Base-by-base conservation (phyloP, 1,139 yeast species). In the Pichia sp. region DNA sequence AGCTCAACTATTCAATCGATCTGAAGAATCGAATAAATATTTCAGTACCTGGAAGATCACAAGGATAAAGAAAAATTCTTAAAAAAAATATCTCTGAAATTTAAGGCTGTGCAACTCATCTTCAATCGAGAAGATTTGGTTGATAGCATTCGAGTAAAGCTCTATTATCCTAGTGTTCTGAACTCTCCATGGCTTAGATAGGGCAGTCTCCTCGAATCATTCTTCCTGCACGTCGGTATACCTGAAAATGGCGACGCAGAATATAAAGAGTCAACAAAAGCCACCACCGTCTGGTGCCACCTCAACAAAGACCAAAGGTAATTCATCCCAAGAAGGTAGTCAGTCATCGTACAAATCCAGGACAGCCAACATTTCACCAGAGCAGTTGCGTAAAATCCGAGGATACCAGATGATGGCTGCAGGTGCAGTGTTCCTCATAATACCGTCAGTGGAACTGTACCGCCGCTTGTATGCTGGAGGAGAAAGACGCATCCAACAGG, bases 401-500 rank as follows among this genome's bases (percentile, higher is more conserved):
- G 68, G 64, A 5, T 66, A 71, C 22, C 69, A 72, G 46, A 59
- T 73, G 58, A 67, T 76, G n/a, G 66, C 71, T 40, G 68, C 72
- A 4, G 77, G 78, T 0, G 55, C 71, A 2, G 69, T 78, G 0
- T 58, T 75, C 36, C 57, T 75, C 42, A 55, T 68, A 2, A 64
- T 71, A 7, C 74, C 80, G 0, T 66, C 74, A 3, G 54, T 62
- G 6, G 73, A 71, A 40, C 58, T 61, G 16, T 71, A 66, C 48
- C 58, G 66, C 40, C 51, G 71, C 54, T 70, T 74, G 37, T 63
- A 72, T 26, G 63, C 70, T 2, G 80, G 80, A 4, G 72, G 74
- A 30, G 76, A 75, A 54, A 70, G 78, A 58, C 70, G 69, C 45
- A 69, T 70, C 2, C 82, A 77, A 57, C 64, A 70, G 18, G 83